phyloP scores from a whole-genome alignment of 2,329 filamentous ascomycete species.

The Aspergillus aculeatus region DNA sequence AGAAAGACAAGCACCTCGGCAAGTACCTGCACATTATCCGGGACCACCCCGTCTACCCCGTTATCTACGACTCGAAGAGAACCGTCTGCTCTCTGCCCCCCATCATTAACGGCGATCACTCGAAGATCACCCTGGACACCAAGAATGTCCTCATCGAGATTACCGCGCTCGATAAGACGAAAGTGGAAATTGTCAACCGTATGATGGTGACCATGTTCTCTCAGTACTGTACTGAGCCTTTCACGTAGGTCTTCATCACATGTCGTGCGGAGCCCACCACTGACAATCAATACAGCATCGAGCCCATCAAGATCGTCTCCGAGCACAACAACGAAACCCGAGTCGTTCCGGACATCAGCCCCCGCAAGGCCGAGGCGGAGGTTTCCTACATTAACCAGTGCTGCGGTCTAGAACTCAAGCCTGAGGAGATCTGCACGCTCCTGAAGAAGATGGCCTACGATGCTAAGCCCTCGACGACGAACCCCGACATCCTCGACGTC shows the following conservation, averaged over 20 bases:
- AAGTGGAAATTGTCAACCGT: conserved; percentile 91
- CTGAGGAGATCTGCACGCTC: conserved; percentile 73
- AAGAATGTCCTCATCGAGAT: conserved; percentile 97
- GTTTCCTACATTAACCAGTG: conserved; percentile 92
- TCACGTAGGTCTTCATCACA: conserved; percentile 57
- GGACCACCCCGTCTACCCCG: conserved; percentile 90
- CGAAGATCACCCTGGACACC: conserved; percentile 89
- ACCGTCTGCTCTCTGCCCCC: conserved; percentile 90
- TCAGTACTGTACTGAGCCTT: conserved; percentile 79
- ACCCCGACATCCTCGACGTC: conserved; percentile 73
- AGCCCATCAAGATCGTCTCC: conserved; percentile 89
- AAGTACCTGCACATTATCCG: conserved; percentile 91
- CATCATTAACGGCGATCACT: conserved; percentile 96
- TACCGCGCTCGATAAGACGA: conserved; percentile 92
- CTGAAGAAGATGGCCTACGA: conserved; percentile 85
- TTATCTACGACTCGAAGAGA: conserved; percentile 86
- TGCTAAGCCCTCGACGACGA: conserved; percentile 70
- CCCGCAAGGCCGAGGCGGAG: conserved; percentile 75
- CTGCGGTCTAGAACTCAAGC: conserved; percentile 75
- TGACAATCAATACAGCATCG: conserved; percentile 54
- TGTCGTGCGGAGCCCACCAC: not conserved
- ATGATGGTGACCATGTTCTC: conserved; percentile 98
- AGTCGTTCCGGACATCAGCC: conserved; percentile 75
- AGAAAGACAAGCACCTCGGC: conserved; percentile 87
- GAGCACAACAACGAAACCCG: conserved; percentile 84